Conservation (phyloP, 768 basidiomycete genomes). For the Calocera cornea region DNA sequence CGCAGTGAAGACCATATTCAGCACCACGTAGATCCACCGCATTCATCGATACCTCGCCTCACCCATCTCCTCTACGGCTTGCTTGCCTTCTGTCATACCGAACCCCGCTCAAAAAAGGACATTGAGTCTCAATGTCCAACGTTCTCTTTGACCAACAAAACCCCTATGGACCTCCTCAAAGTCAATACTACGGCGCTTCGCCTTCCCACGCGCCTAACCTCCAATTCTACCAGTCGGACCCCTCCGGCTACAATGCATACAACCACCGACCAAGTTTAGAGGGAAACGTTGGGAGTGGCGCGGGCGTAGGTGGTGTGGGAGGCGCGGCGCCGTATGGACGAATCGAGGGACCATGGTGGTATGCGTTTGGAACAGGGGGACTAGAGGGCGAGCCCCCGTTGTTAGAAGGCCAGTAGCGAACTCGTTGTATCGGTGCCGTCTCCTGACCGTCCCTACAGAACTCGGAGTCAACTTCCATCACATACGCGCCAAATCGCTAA, state of each 20-base stretch:
- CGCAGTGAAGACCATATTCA: neutral
- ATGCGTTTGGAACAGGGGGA: conserved; percentile 88
- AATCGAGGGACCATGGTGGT: conserved; percentile 75
- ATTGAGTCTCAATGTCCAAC: conserved; percentile 6
- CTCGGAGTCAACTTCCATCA: conserved; percentile 96
- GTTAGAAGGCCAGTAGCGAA: conserved; percentile 61
- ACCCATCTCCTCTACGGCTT: neutral
- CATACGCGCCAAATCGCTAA: conserved; percentile 84
- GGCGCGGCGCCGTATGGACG: conserved; percentile 43
- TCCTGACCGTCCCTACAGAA: conserved; percentile 36
- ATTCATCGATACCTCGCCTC: neutral
- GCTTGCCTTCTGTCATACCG: neutral
- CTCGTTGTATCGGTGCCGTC: neutral
- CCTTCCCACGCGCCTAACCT: conserved; percentile 11
- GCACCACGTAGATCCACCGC: neutral
- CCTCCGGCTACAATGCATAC: conserved; percentile 2
- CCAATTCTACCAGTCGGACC: conserved; percentile 14
- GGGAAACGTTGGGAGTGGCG: conserved; percentile 47
- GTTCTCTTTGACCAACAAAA: conserved; percentile 11
- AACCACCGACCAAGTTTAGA: conserved; percentile 37
- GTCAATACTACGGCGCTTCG: conserved; percentile 4
- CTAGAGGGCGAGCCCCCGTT: conserved; percentile 92
- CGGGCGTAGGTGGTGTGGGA: conserved; percentile 35
- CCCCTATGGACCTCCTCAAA: neutral
- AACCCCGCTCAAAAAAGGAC: neutral